phyloP scores from a whole-genome alignment of 2,329 filamentous ascomycete genomes.

The Bipolaris gigantea region DNA sequence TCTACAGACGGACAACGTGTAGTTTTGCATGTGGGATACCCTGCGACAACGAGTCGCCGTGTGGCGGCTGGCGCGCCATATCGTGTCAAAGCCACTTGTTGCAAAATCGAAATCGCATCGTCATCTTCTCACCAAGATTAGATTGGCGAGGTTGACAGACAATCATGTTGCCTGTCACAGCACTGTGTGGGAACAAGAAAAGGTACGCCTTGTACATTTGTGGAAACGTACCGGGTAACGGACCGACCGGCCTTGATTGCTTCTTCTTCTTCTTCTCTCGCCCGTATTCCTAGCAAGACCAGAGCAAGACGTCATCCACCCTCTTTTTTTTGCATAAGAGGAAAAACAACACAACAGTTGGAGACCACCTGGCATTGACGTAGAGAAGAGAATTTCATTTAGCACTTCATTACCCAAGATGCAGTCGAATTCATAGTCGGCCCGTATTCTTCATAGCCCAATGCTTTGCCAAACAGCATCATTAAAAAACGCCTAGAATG shows the following conservation, averaged over 20 bases:
- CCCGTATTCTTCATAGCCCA: background rate
- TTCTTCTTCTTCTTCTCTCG: background rate
- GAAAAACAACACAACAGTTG: background rate
- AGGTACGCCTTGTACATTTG: background rate
- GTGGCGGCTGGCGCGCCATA: background rate
- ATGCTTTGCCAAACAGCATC: constrained; percentile 1
- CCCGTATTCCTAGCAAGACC: too few species aligned
- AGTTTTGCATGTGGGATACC: background rate
- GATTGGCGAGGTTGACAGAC: background rate
- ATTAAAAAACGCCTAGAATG: constrained; percentile 5
- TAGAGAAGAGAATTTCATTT: constrained; percentile 1
- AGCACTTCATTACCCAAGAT: constrained; percentile 1
- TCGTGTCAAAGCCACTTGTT: background rate
- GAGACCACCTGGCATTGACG: too few species aligned
- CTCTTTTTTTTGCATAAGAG: background rate
- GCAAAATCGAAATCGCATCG: background rate
- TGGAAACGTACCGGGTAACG: background rate
- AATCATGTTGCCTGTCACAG: background rate
- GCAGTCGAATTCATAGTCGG: background rate
- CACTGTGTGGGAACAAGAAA: background rate
- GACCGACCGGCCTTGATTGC: background rate
- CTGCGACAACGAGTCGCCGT: background rate
- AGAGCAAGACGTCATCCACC: background rate
- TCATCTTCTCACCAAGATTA: too few species aligned
- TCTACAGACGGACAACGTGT: background rate